Conservation (phyloP, 2,329 filamentous ascomycete genomes). For the Hypoxylon rubiginosum region DNA sequence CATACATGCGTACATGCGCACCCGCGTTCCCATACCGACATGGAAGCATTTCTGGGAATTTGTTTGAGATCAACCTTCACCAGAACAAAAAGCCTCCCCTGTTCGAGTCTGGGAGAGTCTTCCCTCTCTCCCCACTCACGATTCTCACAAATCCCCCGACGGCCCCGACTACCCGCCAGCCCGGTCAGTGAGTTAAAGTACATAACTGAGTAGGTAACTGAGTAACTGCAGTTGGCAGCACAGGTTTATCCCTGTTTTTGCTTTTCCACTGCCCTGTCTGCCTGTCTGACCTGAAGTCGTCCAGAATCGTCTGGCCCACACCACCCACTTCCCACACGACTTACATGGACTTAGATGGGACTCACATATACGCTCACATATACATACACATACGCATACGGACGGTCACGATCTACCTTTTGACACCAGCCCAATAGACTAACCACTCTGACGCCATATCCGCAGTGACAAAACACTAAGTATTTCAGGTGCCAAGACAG, state of each 20-base stretch:
- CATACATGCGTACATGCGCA: constrained; percentile 7
- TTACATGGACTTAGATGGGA: not conserved
- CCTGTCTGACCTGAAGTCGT: constrained; percentile 35
- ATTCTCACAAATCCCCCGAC: constrained; percentile 38
- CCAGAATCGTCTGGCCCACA: constrained; percentile 31
- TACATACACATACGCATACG: constrained; percentile 33
- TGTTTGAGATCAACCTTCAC: constrained; percentile 3
- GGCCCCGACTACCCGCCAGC: constrained; percentile 41
- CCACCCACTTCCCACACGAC: constrained; percentile 27
- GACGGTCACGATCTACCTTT: constrained; percentile 38
- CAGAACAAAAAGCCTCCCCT: not conserved
- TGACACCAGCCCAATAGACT: constrained; percentile 39
- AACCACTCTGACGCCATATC: constrained; percentile 43
- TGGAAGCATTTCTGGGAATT: not conserved
- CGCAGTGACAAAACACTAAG: constrained; percentile 36
- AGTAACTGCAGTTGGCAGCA: constrained; percentile 31
- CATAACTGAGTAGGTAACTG: not conserved
- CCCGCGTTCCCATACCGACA: not conserved
- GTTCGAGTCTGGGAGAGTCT: constrained; percentile 1
- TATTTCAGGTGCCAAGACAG: constrained; percentile 37
- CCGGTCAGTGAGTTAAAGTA: constrained; percentile 32
- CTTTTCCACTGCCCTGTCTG: constrained; percentile 30
- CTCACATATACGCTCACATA: constrained; percentile 17
- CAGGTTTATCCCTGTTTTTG: constrained; percentile 37
- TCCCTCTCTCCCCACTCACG: constrained; percentile 28